These are phyloP conservation scores for Fusarium sp. DNA, from an alignment of 2,329 filamentous ascomycete genomes.

Conservation along the genomic window DNA sequence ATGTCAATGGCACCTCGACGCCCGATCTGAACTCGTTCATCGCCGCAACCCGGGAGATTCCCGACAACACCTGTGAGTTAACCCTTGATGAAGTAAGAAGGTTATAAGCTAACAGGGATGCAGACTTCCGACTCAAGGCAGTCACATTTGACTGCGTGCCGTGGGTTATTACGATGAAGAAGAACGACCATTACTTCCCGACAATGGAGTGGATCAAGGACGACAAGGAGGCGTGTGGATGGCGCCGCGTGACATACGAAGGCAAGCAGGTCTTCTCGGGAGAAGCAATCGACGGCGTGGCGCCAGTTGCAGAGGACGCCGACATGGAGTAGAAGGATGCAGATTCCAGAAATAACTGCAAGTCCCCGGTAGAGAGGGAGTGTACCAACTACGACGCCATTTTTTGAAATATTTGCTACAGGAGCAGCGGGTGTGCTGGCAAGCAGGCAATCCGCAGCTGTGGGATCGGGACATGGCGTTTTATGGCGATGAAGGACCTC, in stretches of 20 bases:
- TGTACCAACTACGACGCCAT: slow-evolving; percentile 24
- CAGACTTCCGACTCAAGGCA: slow-evolving; percentile 94
- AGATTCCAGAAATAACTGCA: not conserved
- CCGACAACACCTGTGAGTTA: slow-evolving; percentile 87
- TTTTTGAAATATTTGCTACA: slow-evolving; percentile 10
- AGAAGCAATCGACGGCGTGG: slow-evolving; percentile 65
- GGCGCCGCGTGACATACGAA: slow-evolving; percentile 73
- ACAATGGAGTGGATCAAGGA: slow-evolving; percentile 79
- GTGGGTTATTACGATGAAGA: slow-evolving; percentile 99
- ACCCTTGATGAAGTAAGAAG: not conserved
- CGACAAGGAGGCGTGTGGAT: slow-evolving; percentile 67
- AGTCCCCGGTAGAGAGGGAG: slow-evolving; percentile 16
- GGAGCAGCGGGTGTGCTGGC: slow-evolving; percentile 13
- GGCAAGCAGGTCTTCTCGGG: slow-evolving; percentile 64
- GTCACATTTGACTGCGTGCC: slow-evolving; percentile 98
- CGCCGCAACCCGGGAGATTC: slow-evolving; percentile 84
- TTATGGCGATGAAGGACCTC: slow-evolving; percentile 52
- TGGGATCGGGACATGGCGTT: slow-evolving; percentile 49
- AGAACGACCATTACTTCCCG: slow-evolving; percentile 96
- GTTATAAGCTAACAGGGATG: slow-evolving; percentile 26
- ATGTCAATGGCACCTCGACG: slow-evolving; percentile 90
- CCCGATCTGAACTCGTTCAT: slow-evolving; percentile 86
- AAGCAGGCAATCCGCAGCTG: slow-evolving; percentile 13
- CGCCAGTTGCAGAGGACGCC: slow-evolving; percentile 55
- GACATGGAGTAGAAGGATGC: slow-evolving; percentile 54